A percentile compares a stretch with the other conserved stretches of the same genome.
phyloP scores from a whole-genome alignment of 2,329 filamentous ascomycete species.

The Phyllachora maydis region DNA sequence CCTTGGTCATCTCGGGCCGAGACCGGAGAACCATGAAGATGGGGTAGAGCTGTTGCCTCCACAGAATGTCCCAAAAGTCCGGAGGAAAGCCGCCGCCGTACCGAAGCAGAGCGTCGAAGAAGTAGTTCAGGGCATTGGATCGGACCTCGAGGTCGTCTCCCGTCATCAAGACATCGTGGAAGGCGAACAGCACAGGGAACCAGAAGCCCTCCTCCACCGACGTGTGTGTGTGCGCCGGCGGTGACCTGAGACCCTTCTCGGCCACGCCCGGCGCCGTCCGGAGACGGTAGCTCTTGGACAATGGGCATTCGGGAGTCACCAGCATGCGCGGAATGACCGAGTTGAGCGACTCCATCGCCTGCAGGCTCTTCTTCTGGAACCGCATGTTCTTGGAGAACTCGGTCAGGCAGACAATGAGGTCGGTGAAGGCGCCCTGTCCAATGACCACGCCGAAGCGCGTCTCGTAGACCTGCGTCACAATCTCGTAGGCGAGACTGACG shows the following conservation, averaged over 20 bases:
- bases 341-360: constrained; percentile 88
- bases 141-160: constrained; percentile 95
- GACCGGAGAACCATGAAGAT: constrained; percentile 98
- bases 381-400: constrained; percentile 98
- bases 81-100: constrained; percentile 82
- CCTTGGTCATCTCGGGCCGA: constrained; percentile 89
- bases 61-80: constrained; percentile 97
- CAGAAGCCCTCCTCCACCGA: constrained; percentile 94
- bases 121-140: constrained; percentile 77
- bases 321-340: constrained; percentile 90
- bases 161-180: constrained; percentile 98
- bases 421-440: constrained; percentile 87
- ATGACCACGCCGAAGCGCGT: constrained; percentile 92
- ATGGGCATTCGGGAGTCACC: constrained; percentile 80
- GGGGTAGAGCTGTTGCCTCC: constrained; percentile 88
- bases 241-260: constrained; percentile 20
- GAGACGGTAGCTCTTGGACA: constrained; percentile 39
- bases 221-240: constrained; percentile 48
- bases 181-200: constrained; percentile 95
- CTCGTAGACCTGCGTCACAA: constrained; percentile 89
- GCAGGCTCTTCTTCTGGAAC: constrained; percentile 96
- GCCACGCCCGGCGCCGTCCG: constrained; percentile 1
- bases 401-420: constrained; percentile 87
- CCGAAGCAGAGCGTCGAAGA: constrained; percentile 80
- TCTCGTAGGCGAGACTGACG: constrained; percentile 91